Evolutionary conservation across 2,329 filamentous ascomycete species (phyloP).

Genomic region (Pleurostoma richardsiae): DNA sequence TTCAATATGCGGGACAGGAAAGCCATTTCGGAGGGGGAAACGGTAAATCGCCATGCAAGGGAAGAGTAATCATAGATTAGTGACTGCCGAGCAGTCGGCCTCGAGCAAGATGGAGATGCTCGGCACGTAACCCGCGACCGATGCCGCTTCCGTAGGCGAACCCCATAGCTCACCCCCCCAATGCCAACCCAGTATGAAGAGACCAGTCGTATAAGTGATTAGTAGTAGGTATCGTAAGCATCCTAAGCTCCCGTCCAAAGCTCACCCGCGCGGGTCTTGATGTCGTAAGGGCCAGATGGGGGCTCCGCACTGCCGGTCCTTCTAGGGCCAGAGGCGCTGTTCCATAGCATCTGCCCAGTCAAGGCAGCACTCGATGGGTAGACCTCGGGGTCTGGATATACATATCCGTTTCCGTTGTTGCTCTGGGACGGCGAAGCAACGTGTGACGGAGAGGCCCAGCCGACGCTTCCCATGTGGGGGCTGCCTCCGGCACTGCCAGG

Average conservation of each 20-base stretch:
- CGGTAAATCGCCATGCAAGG: too few species aligned
- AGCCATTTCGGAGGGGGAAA: too few species aligned
- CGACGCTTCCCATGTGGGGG: slow-evolving; percentile 75
- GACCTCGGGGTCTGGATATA: slow-evolving; percentile 79
- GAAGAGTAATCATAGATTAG: too few species aligned
- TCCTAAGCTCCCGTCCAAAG: slow-evolving; percentile 48
- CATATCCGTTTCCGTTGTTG: slow-evolving; percentile 56
- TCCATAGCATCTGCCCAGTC: slow-evolving; percentile 69
- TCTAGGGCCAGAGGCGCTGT: slow-evolving; percentile 57
- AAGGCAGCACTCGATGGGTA: slow-evolving; percentile 47
- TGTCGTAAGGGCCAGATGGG: slow-evolving; percentile 50
- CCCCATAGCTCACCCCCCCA: too few species aligned
- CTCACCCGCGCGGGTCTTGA: slow-evolving; percentile 52
- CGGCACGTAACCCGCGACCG: too few species aligned
- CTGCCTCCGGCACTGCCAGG: slow-evolving; percentile 70
- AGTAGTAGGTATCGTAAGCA: too few species aligned
- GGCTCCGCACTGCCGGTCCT: slow-evolving; percentile 72
- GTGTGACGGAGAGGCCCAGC: slow-evolving; percentile 84
- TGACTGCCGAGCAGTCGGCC: too few species aligned
- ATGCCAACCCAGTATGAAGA: too few species aligned
- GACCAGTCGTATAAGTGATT: too few species aligned
- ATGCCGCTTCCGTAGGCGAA: too few species aligned
- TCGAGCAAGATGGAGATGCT: too few species aligned
- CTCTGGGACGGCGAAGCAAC: slow-evolving; percentile 66
- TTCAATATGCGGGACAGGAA: too few species aligned